These are phyloP conservation scores for Dactylellina leptospora DNA, from an alignment of 2,329 filamentous ascomycete genomes.

Conservation along the genomic window DNA sequence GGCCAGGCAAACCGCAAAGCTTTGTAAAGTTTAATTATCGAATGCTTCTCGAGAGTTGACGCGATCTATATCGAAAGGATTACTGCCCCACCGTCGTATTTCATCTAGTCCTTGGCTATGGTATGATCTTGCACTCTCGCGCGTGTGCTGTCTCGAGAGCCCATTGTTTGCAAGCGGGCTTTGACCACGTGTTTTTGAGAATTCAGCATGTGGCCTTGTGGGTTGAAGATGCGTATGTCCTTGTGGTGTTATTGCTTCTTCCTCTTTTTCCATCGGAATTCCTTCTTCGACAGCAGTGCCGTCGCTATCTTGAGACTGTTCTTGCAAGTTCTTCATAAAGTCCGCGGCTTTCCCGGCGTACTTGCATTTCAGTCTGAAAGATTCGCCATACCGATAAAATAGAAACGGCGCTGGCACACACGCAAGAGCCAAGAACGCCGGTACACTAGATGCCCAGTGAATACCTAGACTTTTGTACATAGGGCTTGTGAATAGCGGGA, in stretches of 20 bases:
- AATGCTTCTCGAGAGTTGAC: constrained; percentile 33
- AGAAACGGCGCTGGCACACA: constrained; percentile 79
- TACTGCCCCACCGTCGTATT: constrained; percentile 21
- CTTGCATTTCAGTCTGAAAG: constrained; percentile 73
- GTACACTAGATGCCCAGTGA: constrained; percentile 74
- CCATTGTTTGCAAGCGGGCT: neutral
- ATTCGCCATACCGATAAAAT: constrained; percentile 75
- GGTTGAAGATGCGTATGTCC: neutral
- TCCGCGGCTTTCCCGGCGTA: constrained; percentile 73
- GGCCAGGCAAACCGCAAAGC: neutral
- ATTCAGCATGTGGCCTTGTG: neutral
- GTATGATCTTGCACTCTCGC: constrained; percentile 5
- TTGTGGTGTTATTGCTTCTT: neutral
- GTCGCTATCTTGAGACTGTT: constrained; percentile 16
- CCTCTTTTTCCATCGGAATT: neutral
- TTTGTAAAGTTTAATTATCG: constrained; percentile 1
- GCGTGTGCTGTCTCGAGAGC: constrained; percentile 13
- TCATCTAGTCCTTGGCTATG: neutral
- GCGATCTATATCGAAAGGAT: constrained; percentile 40
- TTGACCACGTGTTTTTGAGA: neutral
- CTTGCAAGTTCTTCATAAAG: constrained; percentile 65
- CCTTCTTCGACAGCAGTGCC: neutral
- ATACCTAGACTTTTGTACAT: constrained; percentile 69
- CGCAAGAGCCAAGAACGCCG: constrained; percentile 75
- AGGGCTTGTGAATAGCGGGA: constrained; percentile 27